Conservation (phyloP, 495 filamentous ascomycete species). For the Podospora sp. region DNA sequence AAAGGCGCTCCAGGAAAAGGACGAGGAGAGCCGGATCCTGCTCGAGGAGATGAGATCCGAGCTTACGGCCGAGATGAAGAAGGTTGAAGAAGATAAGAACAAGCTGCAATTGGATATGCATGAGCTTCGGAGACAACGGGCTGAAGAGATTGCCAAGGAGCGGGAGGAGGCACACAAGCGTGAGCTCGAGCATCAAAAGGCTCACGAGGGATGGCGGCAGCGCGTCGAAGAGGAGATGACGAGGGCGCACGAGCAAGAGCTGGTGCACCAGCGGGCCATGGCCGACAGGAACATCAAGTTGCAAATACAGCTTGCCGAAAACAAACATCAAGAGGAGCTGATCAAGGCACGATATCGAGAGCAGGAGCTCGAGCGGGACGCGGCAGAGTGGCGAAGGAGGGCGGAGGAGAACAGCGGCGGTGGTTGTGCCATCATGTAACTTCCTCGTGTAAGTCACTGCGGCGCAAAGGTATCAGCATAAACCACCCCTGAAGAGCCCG, state of each 20-base stretch:
- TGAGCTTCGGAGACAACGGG: background rate
- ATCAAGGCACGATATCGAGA: slow-evolving; percentile 1
- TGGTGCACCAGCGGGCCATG: slow-evolving; percentile 7
- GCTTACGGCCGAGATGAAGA: slow-evolving; percentile 8
- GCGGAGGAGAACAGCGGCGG: background rate
- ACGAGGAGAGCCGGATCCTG: background rate
- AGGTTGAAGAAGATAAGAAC: background rate
- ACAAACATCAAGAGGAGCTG: slow-evolving; percentile 10
- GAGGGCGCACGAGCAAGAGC: background rate
- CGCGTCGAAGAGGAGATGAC: background rate
- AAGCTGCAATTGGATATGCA: background rate
- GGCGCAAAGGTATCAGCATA: background rate
- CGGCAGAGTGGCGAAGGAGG: background rate
- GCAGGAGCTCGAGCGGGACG: background rate
- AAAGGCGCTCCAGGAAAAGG: background rate
- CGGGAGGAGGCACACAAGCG: background rate
- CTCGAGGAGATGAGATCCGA: background rate
- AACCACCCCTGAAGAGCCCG: background rate
- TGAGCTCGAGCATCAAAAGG: background rate
- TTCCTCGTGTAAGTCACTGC: slow-evolving; percentile 13
- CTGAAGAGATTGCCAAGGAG: background rate
- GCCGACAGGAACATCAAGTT: slow-evolving; percentile 1
- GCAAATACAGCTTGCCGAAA: slow-evolving; percentile 6
- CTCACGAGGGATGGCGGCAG: background rate
- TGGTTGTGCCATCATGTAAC: slow-evolving; percentile 15